Evolutionary conservation across 208 protist genomes (phyloP).

Genomic region (Wallacemonas collosoma): DNA sequence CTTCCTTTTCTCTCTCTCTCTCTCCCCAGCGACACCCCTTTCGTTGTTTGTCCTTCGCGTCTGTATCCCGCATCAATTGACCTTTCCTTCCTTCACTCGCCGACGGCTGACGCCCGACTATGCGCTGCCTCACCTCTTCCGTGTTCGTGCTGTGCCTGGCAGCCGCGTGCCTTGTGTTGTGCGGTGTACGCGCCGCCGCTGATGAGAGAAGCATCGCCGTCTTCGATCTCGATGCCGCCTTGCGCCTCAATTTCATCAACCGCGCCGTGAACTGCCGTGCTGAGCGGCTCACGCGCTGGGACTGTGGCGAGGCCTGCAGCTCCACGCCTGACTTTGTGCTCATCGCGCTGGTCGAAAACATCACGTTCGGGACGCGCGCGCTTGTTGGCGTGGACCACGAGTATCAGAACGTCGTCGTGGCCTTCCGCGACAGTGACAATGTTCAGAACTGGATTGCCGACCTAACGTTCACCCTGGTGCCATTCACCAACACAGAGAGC

Average conservation of each 20-base stretch:
- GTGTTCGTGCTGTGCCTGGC: neutral
- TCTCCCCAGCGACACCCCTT: neutral
- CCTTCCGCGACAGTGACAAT: conserved; percentile 40
- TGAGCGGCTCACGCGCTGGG: conserved; percentile 29
- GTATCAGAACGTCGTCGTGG: conserved; percentile 23
- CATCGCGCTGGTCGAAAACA: conserved; percentile 38
- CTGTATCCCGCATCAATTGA: too few relatives aligned
- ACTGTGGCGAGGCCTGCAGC: conserved; percentile 33
- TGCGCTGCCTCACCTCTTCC: neutral
- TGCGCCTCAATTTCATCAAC: neutral
- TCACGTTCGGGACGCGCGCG: conserved; percentile 32
- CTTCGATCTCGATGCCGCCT: neutral
- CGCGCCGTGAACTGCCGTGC: conserved; percentile 34
- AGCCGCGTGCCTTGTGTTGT: neutral
- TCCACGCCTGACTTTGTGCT: conserved; percentile 27
- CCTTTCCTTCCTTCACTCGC: too few relatives aligned
- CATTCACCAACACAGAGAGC: conserved; percentile 24
- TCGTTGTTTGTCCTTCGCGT: too few relatives aligned
- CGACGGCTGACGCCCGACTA: too few relatives aligned
- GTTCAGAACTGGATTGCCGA: conserved; percentile 45
- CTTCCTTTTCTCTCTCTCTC: conserved; percentile 7
- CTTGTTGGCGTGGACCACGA: conserved; percentile 39
- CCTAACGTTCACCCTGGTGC: conserved; percentile 17
- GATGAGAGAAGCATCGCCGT: neutral
- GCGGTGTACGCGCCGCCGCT: neutral